Conservation (phyloP, 306 rosid species). For the Pterocarpus santalinus region DNA sequence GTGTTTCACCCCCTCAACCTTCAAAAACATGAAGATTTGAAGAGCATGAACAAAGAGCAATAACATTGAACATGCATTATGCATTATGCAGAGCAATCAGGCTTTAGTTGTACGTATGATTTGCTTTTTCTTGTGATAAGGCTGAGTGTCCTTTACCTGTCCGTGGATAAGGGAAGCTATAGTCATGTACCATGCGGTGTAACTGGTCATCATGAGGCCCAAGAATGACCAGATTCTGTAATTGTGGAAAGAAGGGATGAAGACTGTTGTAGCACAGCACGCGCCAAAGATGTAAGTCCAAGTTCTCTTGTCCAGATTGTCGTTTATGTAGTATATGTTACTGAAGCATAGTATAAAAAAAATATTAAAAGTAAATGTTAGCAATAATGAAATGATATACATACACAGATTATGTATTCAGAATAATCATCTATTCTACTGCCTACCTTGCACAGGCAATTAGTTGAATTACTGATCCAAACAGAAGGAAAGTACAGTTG, state of each 20-base stretch:
- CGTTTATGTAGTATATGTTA: slow-evolving; percentile 95
- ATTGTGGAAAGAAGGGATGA: slow-evolving; percentile 96
- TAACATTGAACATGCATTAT: not conserved
- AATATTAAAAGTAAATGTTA: not conserved
- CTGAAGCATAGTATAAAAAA: slow-evolving; percentile 49
- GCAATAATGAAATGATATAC: not conserved
- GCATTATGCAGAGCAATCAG: not conserved
- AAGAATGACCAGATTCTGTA: slow-evolving; percentile 97
- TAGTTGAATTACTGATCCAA: slow-evolving; percentile 97
- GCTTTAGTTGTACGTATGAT: not conserved
- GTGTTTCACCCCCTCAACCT: slow-evolving; percentile 96
- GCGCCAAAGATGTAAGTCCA: slow-evolving; percentile 99
- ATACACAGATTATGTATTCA: not conserved
- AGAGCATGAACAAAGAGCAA: not conserved
- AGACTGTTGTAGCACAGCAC: slow-evolving; percentile 96
- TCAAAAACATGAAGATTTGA: slow-evolving; percentile 13
- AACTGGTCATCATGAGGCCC: slow-evolving; percentile 92
- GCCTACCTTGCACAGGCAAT: slow-evolving; percentile 97
- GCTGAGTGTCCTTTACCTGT: slow-evolving; percentile 63
- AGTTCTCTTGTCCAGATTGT: slow-evolving; percentile 98
- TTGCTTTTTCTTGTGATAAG: not conserved
- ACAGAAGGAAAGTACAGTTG: slow-evolving; percentile 97
- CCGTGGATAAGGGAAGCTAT: slow-evolving; percentile 91
- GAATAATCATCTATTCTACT: not conserved
- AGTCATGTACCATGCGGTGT: slow-evolving; percentile 98